A percentile compares a stretch with the other conserved stretches of the same genome.
phyloP scores from a whole-genome alignment of 2,329 filamentous ascomycete species.

The Diplodia sapinea region DNA sequence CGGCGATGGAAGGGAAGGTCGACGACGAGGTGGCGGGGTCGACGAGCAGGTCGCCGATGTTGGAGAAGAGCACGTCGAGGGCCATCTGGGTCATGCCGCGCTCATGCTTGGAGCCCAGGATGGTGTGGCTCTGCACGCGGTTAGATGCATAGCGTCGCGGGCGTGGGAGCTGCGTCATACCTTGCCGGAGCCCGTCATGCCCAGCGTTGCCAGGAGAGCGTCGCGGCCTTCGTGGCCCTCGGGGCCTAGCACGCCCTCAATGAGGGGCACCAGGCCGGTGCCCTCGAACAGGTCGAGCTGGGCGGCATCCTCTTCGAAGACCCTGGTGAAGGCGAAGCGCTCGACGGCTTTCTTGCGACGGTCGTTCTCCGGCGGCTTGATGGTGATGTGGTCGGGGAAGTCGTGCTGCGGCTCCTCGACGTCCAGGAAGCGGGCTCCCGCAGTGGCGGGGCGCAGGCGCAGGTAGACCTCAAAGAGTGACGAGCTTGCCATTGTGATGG shows the following conservation, averaged over 20 bases:
- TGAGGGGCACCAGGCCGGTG: constrained; percentile 73
- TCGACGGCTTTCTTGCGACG: constrained; percentile 85
- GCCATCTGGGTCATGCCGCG: constrained; percentile 90
- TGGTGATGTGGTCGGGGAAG: constrained; percentile 58
- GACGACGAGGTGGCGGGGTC: constrained; percentile 62
- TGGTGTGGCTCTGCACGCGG: constrained; percentile 80
- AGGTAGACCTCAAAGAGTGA: constrained; percentile 90
- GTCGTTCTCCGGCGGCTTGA: constrained; percentile 74
- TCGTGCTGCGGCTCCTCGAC: constrained; percentile 64
- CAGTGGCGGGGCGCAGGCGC: constrained; percentile 65
- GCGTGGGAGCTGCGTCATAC: constrained; percentile 55
- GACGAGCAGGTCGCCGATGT: constrained; percentile 74
- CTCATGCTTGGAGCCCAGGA: constrained; percentile 84
- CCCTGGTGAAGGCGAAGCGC: constrained; percentile 90
- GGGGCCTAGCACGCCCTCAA: constrained; percentile 80
- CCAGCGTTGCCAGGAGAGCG: constrained; percentile 86
- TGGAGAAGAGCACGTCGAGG: constrained; percentile 87
- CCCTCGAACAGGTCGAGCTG: constrained; percentile 88
- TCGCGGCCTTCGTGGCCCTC: constrained; percentile 80
- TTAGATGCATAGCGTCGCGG: background rate
- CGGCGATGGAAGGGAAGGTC: constrained; percentile 74
- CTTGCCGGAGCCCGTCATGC: constrained; percentile 96
- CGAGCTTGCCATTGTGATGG: constrained; percentile 48
- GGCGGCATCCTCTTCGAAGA: constrained; percentile 84
- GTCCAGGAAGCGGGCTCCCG: constrained; percentile 73